Percentiles rank a stretch among this genome's conserved stretches.
These are phyloP conservation scores for Cladosporium colombiae DNA, from an alignment of 2,329 filamentous ascomycete species.

Conservation along the genomic window DNA sequence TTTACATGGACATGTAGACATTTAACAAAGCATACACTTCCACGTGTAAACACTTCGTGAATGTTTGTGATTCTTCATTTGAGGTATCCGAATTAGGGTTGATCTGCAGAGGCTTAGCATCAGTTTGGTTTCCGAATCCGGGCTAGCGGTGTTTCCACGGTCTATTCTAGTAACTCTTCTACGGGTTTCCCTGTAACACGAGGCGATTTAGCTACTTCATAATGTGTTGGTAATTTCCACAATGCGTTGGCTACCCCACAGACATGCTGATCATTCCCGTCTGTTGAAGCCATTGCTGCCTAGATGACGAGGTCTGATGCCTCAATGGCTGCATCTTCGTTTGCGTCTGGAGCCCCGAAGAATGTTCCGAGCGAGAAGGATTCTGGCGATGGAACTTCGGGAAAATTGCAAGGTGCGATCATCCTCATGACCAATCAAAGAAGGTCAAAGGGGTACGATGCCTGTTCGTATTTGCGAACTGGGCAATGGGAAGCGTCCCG, in stretches of 20 bases:
- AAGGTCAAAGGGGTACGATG: neutral
- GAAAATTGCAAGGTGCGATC: neutral
- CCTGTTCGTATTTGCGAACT: neutral
- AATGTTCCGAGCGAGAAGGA: neutral
- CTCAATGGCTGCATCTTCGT: neutral
- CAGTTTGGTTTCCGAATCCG: neutral
- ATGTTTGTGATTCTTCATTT: neutral
- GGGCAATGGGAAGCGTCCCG: neutral
- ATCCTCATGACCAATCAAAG: neutral
- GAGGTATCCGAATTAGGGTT: neutral
- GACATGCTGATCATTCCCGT: neutral
- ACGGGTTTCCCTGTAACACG: neutral
- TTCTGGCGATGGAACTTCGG: neutral
- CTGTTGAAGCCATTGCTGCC: neutral
- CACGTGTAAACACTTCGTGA: neutral
- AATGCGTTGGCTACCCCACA: neutral
- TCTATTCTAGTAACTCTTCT: neutral
- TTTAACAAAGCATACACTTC: neutral
- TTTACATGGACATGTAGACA: neutral
- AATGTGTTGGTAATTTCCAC: neutral
- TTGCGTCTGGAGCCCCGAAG: neutral
- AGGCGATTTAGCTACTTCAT: neutral
- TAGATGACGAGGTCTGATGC: neutral
- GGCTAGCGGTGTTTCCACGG: too few relatives aligned
- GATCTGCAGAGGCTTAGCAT: neutral